phyloP scores from a whole-genome alignment of 192 early-diverging fungal species.

The Backusella luteola region DNA sequence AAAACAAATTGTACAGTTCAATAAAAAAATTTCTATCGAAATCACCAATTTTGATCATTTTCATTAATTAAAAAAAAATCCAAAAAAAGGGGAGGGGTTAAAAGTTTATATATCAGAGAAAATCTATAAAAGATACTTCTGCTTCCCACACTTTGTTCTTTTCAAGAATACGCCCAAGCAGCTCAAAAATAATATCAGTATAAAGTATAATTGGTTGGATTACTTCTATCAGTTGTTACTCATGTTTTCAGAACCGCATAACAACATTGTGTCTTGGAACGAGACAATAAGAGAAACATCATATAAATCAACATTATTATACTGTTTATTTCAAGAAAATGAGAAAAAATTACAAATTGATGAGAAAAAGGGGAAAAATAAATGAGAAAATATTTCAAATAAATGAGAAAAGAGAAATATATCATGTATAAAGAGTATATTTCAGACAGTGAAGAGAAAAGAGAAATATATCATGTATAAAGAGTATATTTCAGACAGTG shows the following conservation, averaged over 20 bases:
- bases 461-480: too few relatives aligned
- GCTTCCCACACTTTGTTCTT: neutral
- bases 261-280: neutral
- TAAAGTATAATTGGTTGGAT: too few relatives aligned
- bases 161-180: neutral
- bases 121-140: neutral
- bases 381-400: too few relatives aligned
- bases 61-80: neutral
- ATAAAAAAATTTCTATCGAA: neutral
- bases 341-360: too few relatives aligned
- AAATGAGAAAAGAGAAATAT: too few relatives aligned
- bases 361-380: too few relatives aligned
- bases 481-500: too few relatives aligned
- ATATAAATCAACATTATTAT: neutral
- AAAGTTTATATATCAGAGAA: neutral
- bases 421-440: too few relatives aligned
- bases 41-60: neutral
- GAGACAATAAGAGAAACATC: neutral
- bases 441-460: too few relatives aligned
- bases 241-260: neutral
- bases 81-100: neutral
- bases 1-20: neutral
- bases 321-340: too few relatives aligned
- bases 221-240: neutral
- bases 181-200: neutral